Conservation (phyloP, 2,329 filamentous ascomycete species). For the Paradendryphiella salina region DNA sequence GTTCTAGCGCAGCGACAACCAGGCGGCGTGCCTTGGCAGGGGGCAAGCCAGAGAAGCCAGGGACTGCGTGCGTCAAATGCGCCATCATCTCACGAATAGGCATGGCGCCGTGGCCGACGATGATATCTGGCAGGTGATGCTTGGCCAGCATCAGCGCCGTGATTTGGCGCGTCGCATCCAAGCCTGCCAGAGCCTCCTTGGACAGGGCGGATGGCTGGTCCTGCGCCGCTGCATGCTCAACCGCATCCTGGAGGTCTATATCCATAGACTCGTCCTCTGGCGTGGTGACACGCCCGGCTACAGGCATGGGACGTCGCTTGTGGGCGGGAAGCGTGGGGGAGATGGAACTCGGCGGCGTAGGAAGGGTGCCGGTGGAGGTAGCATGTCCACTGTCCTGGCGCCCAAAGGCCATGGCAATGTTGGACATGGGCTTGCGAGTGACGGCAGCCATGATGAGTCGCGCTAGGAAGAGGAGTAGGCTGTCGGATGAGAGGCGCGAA, state of each 20-base stretch:
- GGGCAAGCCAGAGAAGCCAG: constrained; percentile 86
- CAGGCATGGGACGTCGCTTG: constrained; percentile 64
- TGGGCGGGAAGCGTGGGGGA: constrained; percentile 85
- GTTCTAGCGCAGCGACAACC: constrained; percentile 89
- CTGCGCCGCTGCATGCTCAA: constrained; percentile 55
- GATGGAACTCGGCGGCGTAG: constrained; percentile 93
- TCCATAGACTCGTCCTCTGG: constrained; percentile 66
- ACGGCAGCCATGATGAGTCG: constrained; percentile 44
- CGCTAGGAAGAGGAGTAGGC: constrained; percentile 9
- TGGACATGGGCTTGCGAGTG: constrained; percentile 45
- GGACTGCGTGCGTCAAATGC: constrained; percentile 88
- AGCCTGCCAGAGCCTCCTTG: constrained; percentile 56
- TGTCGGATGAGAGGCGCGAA: background rate
- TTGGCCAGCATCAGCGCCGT: constrained; percentile 83
- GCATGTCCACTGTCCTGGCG: constrained; percentile 36
- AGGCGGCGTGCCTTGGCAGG: constrained; percentile 87
- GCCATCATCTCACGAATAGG: constrained; percentile 96
- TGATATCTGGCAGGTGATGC: constrained; percentile 85
- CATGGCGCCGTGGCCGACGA: constrained; percentile 85
- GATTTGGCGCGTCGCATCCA: constrained; percentile 79
- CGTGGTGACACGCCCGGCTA: constrained; percentile 51
- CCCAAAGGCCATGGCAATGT: constrained; percentile 48
- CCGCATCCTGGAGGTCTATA: constrained; percentile 76
- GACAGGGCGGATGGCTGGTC: constrained; percentile 51
- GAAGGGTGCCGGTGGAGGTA: constrained; percentile 58